These are phyloP conservation scores for Spathaspora boniae DNA, from an alignment of 805 yeast species.

Conservation along the genomic window DNA sequence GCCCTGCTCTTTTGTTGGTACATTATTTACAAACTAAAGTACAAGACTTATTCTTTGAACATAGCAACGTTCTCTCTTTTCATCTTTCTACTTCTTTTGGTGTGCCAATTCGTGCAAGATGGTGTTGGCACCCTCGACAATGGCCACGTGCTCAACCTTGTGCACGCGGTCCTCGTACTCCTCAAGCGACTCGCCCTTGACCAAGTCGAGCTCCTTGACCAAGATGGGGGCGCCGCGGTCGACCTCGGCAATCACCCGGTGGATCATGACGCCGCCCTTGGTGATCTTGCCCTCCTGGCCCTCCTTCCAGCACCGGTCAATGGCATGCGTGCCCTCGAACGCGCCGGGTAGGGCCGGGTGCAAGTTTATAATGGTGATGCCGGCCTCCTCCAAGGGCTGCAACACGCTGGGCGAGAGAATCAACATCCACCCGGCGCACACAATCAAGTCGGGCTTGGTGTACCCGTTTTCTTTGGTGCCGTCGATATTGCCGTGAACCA, in stretches of 20 bases:
- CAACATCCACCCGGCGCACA: slow-evolving; percentile 99
- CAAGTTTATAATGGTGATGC: slow-evolving; percentile 80
- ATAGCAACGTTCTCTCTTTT: too few relatives aligned
- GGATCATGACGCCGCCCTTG: slow-evolving; percentile 94
- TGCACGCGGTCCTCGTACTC: slow-evolving; percentile 83
- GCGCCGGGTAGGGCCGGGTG: slow-evolving; percentile 98
- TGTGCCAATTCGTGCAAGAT: slow-evolving; percentile 43
- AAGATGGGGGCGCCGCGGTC: slow-evolving; percentile 90
- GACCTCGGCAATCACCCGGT: slow-evolving; percentile 92
- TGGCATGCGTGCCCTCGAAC: slow-evolving; percentile 96
- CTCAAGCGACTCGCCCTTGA: slow-evolving; percentile 72
- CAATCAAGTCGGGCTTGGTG: slow-evolving; percentile 74
- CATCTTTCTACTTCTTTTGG: too few relatives aligned
- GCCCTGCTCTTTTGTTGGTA: too few relatives aligned
- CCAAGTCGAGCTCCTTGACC: slow-evolving; percentile 71
- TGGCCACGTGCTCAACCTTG: slow-evolving; percentile 79
- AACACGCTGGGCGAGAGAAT: slow-evolving; percentile 79
- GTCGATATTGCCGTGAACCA: slow-evolving; percentile 47
- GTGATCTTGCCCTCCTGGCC: slow-evolving; percentile 79
- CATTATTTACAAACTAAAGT: not conserved
- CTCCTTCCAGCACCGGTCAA: slow-evolving; percentile 93
- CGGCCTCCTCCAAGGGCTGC: slow-evolving; percentile 54
- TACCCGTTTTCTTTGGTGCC: slow-evolving; percentile 30
- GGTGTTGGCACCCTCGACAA: slow-evolving; percentile 82
- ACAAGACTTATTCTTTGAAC: too few relatives aligned